Evolutionary conservation across 257 asterid genomes (phyloP).

Genomic region (Datura wrightii): DNA sequence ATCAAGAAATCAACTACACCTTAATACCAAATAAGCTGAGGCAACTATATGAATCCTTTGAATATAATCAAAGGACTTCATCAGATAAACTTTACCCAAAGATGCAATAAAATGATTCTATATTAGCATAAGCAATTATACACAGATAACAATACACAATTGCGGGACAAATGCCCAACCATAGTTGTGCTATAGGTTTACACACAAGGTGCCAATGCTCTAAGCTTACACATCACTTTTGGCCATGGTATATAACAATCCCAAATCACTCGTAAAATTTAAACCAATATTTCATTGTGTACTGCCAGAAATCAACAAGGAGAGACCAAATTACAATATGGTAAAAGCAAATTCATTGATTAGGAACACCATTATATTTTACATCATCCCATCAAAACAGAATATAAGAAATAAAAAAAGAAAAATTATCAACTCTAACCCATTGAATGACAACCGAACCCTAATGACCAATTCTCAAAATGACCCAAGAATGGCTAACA

Average conservation of each 20-base stretch:
- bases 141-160: too few species aligned
- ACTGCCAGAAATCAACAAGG: not conserved
- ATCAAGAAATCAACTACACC: not conserved
- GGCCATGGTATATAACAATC: not conserved
- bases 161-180: too few species aligned
- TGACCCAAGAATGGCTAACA: not conserved
- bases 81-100: too few species aligned
- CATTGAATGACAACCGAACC: not conserved
- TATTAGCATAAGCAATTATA: too few species aligned
- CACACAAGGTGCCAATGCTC: not conserved
- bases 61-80: not conserved
- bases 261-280: not conserved
- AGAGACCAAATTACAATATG: not conserved
- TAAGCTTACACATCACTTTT: not conserved
- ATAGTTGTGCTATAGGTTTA: too few species aligned
- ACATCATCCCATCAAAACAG: slow-evolving; percentile 8
- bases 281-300: not conserved
- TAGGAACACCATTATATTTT: not conserved
- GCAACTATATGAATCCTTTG: not conserved
- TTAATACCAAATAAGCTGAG: not conserved
- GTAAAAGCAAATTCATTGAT: not conserved
- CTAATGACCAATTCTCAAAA: not conserved
- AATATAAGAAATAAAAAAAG: not conserved
- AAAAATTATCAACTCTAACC: not conserved
- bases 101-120: too few species aligned